These are phyloP conservation scores for Diddensiella caesifluorescens DNA, from an alignment of 805 yeast genomes.

Conservation along the genomic window DNA sequence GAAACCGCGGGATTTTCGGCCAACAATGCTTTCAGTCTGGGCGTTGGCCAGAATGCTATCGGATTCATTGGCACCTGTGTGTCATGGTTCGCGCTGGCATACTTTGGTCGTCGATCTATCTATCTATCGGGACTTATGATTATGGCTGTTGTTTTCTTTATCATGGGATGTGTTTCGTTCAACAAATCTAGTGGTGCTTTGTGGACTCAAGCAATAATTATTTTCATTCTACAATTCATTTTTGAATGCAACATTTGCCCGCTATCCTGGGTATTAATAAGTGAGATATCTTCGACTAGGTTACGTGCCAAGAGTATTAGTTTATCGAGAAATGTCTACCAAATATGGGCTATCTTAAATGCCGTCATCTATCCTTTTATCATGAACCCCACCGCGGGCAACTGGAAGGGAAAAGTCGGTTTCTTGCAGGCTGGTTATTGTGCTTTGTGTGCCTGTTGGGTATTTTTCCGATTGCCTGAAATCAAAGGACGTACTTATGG, in stretches of 20 bases:
- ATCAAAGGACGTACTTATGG: slow-evolving; percentile 52
- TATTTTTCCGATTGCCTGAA: slow-evolving; percentile 52
- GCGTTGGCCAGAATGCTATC: slow-evolving; percentile 42
- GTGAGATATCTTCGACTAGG: slow-evolving; percentile 40
- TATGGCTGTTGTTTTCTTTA: slow-evolving; percentile 36
- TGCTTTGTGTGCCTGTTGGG: slow-evolving; percentile 35
- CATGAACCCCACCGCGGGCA: slow-evolving; percentile 42
- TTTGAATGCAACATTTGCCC: slow-evolving; percentile 44
- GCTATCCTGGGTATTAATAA: slow-evolving; percentile 36
- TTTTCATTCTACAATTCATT: slow-evolving; percentile 41
- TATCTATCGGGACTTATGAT: slow-evolving; percentile 33
- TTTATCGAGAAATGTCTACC: slow-evolving; percentile 34
- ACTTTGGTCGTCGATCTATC: slow-evolving; percentile 24
- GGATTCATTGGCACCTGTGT: slow-evolving; percentile 41
- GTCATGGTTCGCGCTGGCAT: slow-evolving; percentile 22
- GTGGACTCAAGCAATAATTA: slow-evolving; percentile 39
- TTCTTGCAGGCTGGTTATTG: slow-evolving; percentile 40
- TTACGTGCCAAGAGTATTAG: slow-evolving; percentile 40
- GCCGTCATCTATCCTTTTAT: slow-evolving; percentile 37
- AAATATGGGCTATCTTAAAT: slow-evolving; percentile 21
- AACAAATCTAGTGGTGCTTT: slow-evolving; percentile 32
- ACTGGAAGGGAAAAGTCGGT: slow-evolving; percentile 45
- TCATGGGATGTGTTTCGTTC: slow-evolving; percentile 17
- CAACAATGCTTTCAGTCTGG: slow-evolving; percentile 38
- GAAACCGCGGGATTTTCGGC: slow-evolving; percentile 36